Evolutionary conservation across 1,284 basidiomycete species (phyloP), one percentile per base, ranked within the genome.

Genomic region (Trichosporon asahii): DNA sequence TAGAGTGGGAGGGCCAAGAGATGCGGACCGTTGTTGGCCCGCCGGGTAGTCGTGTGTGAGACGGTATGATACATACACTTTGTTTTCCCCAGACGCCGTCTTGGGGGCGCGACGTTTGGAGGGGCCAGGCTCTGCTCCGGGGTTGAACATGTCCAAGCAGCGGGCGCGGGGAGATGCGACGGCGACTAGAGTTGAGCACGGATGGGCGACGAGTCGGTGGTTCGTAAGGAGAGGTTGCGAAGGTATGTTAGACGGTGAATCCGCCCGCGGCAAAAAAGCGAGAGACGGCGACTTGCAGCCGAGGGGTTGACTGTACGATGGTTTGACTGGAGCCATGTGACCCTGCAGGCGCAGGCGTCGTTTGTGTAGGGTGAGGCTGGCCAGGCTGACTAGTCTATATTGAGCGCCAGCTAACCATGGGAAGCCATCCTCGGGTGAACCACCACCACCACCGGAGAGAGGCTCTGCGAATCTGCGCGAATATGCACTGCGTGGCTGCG

Each of bases 81-180:
- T 69, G 64, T 69, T 69, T 55, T 69, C 68, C 27, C 68, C 68
- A 21, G 64, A 66, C 15, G 44, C 64, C 21, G 68, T 69, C 65
- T 66, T 69, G 18, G 68, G 31, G 11, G 67, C 67, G 11, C 64
- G 67, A 27, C 64, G 57, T 23, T 61, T 61, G 57, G 57, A 61
- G 15, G 57, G 57, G 57, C 57, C 57, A 61, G 57, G 57, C 57
- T 61, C 57, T 33, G 29, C 29, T 61, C 57, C 57, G 57, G 57
- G 27, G 18, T 61, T 61, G 57, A 61, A 61, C 57, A 61, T 61
- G 57, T 61, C 57, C 27, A 61, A 31, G 57, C 57, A 9, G 31
- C 31, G 31, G 31, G 31, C 31, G 31, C 31, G 55, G 55, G 57
- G 29, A 61, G 23, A 18, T 18, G 57, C 57, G 57, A 61, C 57